Conservation (phyloP, 805 yeast genomes). For the Spathaspora girioi region DNA sequence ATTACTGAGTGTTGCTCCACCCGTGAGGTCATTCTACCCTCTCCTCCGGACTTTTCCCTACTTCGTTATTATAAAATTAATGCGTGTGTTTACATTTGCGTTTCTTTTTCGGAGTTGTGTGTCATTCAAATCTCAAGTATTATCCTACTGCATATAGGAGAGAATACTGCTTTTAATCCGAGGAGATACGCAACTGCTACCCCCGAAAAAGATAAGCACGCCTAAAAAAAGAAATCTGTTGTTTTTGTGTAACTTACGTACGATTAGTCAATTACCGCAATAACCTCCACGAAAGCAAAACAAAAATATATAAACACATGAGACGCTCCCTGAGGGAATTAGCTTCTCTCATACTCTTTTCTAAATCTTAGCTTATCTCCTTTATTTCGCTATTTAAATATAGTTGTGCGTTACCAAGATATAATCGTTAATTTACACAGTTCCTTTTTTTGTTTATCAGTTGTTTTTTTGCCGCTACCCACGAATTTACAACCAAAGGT, state of each 20-base stretch:
- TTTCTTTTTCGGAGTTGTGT: not conserved
- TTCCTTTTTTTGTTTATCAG: not conserved
- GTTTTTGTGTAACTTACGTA: not conserved
- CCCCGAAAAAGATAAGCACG: not conserved
- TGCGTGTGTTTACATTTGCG: not conserved
- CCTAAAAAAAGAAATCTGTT: not conserved
- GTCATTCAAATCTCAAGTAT: not conserved
- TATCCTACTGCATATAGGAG: not conserved
- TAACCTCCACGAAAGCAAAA: not conserved
- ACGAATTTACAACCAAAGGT: not conserved
- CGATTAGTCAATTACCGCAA: not conserved
- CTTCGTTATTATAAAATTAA: not conserved
- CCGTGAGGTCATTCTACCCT: not conserved
- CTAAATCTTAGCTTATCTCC: not conserved
- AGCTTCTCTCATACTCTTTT: not conserved
- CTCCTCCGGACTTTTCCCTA: not conserved
- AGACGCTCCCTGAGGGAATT: not conserved
- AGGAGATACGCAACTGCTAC: not conserved
- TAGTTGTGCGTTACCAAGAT: not conserved
- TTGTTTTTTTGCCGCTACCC: not conserved
- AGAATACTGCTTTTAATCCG: not conserved
- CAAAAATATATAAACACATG: not conserved
- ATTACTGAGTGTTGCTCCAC: not conserved
- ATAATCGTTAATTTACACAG: not conserved
- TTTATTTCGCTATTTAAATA: not conserved